Percentiles rank a stretch among this genome's conserved stretches.
Conservation (phyloP, 2,329 filamentous ascomycete genomes). For the Mycosphaerella sp. region DNA sequence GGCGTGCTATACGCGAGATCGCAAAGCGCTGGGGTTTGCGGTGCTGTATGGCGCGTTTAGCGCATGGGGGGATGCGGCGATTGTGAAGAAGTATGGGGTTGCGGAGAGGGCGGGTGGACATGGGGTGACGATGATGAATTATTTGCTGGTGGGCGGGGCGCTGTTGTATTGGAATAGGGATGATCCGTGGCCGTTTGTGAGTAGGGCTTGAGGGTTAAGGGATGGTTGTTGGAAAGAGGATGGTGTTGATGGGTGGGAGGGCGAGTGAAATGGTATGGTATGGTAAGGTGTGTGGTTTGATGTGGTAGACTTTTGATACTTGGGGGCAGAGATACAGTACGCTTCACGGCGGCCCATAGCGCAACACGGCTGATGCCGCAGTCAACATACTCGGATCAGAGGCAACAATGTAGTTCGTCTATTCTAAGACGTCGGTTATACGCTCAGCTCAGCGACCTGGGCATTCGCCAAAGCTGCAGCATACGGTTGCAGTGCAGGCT, state of each 20-base stretch:
- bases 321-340: no score
- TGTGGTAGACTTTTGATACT: no score
- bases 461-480: constrained; percentile 24
- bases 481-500: constrained; percentile 34
- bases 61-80: constrained; percentile 29
- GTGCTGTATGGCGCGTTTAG: constrained; percentile 27
- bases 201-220: not conserved
- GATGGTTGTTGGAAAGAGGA: not conserved
- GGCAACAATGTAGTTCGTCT: no score
- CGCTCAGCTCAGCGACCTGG: constrained; percentile 29
- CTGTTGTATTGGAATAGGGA: constrained; percentile 30
- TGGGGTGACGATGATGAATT: constrained; percentile 29
- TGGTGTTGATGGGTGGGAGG: not conserved
- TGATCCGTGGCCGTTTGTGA: constrained; percentile 15
- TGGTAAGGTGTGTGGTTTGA: not conserved
- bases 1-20: constrained; percentile 30
- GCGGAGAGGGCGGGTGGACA: constrained; percentile 27
- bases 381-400: no score
- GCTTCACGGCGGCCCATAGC: not conserved
- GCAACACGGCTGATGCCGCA: not conserved
- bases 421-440: constrained; percentile 11
- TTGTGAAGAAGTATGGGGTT: constrained; percentile 29
- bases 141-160: constrained; percentile 25
- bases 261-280: not conserved
- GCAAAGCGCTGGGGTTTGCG: constrained; percentile 29